Conservation (phyloP, 495 filamentous ascomycete genomes). For the Delitschia confertaspora region DNA sequence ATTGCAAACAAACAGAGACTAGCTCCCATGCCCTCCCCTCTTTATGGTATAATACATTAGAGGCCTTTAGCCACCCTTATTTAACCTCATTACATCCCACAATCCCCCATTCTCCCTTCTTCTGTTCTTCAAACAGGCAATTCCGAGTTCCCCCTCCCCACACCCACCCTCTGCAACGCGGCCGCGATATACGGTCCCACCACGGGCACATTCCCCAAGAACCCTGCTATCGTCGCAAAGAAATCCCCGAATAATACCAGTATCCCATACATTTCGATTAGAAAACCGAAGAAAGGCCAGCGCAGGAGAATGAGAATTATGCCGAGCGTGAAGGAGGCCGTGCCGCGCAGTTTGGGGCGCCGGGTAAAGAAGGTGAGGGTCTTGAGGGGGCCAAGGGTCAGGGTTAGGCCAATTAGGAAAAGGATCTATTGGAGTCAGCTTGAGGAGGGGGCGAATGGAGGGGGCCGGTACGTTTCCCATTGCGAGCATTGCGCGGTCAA, state of each 20-base stretch:
- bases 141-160: slow-evolving; percentile 60
- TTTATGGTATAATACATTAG: too few relatives aligned
- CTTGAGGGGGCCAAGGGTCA: slow-evolving; percentile 89
- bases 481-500: slow-evolving; percentile 90
- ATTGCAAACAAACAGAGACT: too few relatives aligned
- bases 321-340: slow-evolving; percentile 77
- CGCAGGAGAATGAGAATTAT: slow-evolving; percentile 75
- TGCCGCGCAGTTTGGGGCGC: slow-evolving; percentile 84
- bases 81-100: too few relatives aligned
- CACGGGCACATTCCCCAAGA: slow-evolving; percentile 75
- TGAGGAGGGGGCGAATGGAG: slow-evolving; percentile 19
- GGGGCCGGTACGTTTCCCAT: slow-evolving; percentile 68
- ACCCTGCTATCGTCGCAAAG: slow-evolving; percentile 80
- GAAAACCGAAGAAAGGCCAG: slow-evolving; percentile 83
- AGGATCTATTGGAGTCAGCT: slow-evolving; percentile 57
- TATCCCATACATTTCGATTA: slow-evolving; percentile 86
- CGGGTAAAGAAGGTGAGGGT: slow-evolving; percentile 89
- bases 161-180: slow-evolving; percentile 53
- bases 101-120: not conserved
- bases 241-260: slow-evolving; percentile 93
- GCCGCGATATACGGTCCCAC: slow-evolving; percentile 73
- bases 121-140: slow-evolving; percentile 54
- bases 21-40: too few relatives aligned
- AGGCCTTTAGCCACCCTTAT: too few relatives aligned
- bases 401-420: slow-evolving; percentile 88